These are phyloP conservation scores for Myxozyma melibiosi DNA, from an alignment of 805 yeast species.

Conservation along the genomic window DNA sequence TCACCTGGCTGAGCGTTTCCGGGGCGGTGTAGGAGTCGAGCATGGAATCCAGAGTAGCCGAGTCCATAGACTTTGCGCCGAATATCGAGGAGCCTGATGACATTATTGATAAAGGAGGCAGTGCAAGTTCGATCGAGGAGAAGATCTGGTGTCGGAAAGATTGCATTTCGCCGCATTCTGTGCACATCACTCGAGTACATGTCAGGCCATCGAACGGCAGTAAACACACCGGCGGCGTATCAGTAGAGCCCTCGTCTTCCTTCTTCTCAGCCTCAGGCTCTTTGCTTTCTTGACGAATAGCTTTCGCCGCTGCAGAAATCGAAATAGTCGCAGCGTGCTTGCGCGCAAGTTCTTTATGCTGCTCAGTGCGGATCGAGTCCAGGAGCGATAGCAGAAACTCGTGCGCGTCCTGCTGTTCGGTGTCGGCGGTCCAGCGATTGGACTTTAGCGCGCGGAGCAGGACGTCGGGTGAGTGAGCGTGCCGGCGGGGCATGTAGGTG, in stretches of 20 bases:
- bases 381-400: constrained; percentile 30
- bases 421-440: constrained; percentile 22
- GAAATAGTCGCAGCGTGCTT: not conserved
- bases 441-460: constrained; percentile 22
- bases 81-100: not conserved
- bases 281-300: not conserved
- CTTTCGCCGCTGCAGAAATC: constrained; percentile 4
- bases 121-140: constrained; percentile 43
- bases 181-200: constrained; percentile 88
- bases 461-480: constrained; percentile 17
- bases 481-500: constrained; percentile 3
- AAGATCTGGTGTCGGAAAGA: constrained; percentile 83
- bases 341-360: not conserved
- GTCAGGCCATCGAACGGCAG: constrained; percentile 85
- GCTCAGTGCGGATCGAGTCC: constrained; percentile 25
- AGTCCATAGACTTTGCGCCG: constrained; percentile 6
- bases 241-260: not conserved
- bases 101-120: constrained; percentile 4
- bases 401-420: constrained; percentile 34
- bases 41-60: constrained; percentile 33
- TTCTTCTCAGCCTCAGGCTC: not conserved
- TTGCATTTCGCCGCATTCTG: constrained; percentile 89
- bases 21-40: constrained; percentile 70
- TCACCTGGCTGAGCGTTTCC: constrained; percentile 89
- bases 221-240: not conserved